Percentiles rank a stretch among this genome's conserved stretches.
phyloP scores from a whole-genome alignment of 2,329 filamentous ascomycete species.

The Botrytis tulipae region DNA sequence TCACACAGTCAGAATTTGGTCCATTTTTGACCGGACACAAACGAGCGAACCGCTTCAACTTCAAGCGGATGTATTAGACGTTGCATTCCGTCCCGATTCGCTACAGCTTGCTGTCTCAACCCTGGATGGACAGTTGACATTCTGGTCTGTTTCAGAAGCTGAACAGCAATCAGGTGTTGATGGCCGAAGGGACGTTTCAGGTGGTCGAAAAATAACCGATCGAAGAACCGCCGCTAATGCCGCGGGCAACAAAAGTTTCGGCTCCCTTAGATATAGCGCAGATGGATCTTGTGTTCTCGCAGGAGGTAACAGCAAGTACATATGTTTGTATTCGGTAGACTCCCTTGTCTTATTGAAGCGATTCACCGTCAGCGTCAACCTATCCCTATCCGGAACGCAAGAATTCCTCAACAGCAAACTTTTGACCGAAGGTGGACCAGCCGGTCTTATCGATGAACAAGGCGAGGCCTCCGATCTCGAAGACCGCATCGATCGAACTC shows the following conservation, averaged over 20 bases:
- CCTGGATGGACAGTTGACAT: constrained; percentile 88
- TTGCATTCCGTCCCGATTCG: constrained; percentile 87
- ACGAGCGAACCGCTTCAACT: constrained; percentile 92
- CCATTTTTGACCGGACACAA: constrained; percentile 88
- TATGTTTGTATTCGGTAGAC: constrained; percentile 92
- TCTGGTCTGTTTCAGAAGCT: constrained; percentile 89
- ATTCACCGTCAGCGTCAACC: constrained; percentile 90
- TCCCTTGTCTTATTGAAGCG: constrained; percentile 92
- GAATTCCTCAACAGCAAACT: constrained; percentile 93
- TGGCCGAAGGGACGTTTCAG: constrained; percentile 86
- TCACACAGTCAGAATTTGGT: constrained; percentile 92
- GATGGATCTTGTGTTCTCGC: constrained; percentile 90
- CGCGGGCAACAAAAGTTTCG: constrained; percentile 86
- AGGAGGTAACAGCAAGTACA: constrained; percentile 96
- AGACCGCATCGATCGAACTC: constrained; percentile 71
- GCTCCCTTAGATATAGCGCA: constrained; percentile 82
- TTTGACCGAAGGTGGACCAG: constrained; percentile 85
- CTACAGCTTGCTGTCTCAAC: constrained; percentile 89
- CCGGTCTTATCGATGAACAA: constrained; percentile 80
- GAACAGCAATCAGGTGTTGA: constrained; percentile 84
- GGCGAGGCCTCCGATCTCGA: constrained; percentile 88
- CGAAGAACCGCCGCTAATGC: constrained; percentile 88
- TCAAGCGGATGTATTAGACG: constrained; percentile 83
- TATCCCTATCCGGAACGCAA: constrained; percentile 94
- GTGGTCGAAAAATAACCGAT: constrained; percentile 84